Base-by-base conservation (phyloP, 306 rosid species). In the Castanospermum australe region DNA sequence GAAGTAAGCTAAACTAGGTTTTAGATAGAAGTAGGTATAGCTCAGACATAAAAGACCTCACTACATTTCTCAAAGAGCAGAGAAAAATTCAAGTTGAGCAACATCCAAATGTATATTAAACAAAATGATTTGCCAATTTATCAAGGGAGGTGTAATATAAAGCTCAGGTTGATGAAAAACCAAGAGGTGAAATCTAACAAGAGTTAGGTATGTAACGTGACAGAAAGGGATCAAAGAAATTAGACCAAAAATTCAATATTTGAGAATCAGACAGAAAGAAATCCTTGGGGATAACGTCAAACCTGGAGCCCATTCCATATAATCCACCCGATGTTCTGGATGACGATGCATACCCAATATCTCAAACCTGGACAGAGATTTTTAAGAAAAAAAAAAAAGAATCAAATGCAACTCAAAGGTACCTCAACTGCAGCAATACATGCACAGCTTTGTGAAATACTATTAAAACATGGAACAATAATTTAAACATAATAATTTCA, bases 291-390 rank as follows among this genome's bases (percentile, higher is more conserved):
- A 79, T 67, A 47, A 64, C 39, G 67, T 75, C 92, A 82, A 89
- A 94, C 97, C 97, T 88, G 99, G 99, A 82, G 99, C 99, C 99
- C 99, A 92, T 73, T 95, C 99, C 98, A 95, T 86, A 76, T 89
- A 95, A 84, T 95, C 99, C 45, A 81, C 98, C 39, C 98, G 88
- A 80, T 88, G 99, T 81, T 95, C 98, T 54, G 94, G 88, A 84
- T 95, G 99, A 67, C 99, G 97, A 85, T 92, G 99, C 94, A 95
- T 76, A 55, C 99, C 99, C 87, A 95, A 30, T 70, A 95, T 78
- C 87, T 91, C 94, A 87, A 76, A 95, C 57, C 99, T 95, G 75
- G 41, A 89, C 39, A 50, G 76, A 82, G 79, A 80, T 79, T n/a
- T n/a, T n/a, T n/a, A n/a, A n/a, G n/a, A n/a, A n/a, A n/a, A 61